phyloP scores from a whole-genome alignment of 305 asterid species.

The Plantago rigida region DNA sequence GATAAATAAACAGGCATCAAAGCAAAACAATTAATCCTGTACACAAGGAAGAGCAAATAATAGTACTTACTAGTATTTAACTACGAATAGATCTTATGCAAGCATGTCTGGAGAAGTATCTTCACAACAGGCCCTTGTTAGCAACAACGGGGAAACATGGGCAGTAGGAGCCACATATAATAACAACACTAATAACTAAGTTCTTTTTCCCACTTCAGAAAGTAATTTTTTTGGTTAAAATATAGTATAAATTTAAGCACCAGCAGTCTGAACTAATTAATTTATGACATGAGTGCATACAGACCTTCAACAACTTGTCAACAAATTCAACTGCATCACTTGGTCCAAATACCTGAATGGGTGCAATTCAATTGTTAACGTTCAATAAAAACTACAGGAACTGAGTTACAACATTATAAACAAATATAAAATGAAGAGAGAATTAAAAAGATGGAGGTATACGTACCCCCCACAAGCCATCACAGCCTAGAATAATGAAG shows the following conservation, averaged over 20 bases:
- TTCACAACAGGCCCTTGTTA: no score
- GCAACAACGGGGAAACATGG: no score
- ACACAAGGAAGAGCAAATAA: no score
- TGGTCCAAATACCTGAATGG: slow-evolving; percentile 75
- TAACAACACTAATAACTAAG: no score
- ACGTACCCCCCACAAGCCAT: slow-evolving; percentile 98
- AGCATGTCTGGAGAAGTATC: no score
- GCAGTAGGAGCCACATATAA: no score
- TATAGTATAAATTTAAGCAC: not conserved
- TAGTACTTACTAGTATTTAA: no score
- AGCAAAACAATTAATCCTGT: no score
- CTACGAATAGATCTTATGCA: no score
- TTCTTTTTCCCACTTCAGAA: not conserved
- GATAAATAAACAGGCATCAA: no score
- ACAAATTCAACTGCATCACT: slow-evolving; percentile 90
- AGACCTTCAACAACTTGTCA: slow-evolving; percentile 64
- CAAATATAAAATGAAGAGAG: not conserved
- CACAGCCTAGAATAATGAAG: slow-evolving; percentile 83
- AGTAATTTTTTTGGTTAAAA: slow-evolving; percentile 1
- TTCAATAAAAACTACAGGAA: slow-evolving; percentile 1
- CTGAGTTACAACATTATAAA: slow-evolving; percentile 5
- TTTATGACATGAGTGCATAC: slow-evolving; percentile 1
- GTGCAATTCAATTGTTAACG: not conserved
- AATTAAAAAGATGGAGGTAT: slow-evolving; percentile 27
- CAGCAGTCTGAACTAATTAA: not conserved